These are phyloP conservation scores for Pestalotiopsis fici DNA, from an alignment of 2,329 filamentous ascomycete species.

Conservation along the genomic window DNA sequence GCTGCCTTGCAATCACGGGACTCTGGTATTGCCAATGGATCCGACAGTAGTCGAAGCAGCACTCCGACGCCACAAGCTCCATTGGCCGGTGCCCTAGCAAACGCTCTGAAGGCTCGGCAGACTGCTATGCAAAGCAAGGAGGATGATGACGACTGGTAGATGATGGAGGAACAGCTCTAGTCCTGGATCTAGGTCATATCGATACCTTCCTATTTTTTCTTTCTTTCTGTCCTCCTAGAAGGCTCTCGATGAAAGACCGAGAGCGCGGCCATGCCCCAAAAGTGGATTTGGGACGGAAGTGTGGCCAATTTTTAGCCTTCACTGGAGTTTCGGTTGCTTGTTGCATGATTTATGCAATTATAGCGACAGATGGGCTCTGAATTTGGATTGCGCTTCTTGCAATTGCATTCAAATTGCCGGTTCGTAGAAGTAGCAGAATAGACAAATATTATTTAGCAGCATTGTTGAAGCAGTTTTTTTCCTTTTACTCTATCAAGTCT, in stretches of 20 bases:
- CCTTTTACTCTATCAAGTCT: not conserved
- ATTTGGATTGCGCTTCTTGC: not conserved
- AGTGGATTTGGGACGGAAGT: not conserved
- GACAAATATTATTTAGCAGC: not conserved
- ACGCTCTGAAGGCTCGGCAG: conserved; percentile 76
- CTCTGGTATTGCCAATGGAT: conserved; percentile 62
- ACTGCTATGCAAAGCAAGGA: conserved; percentile 72
- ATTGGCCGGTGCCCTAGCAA: conserved; percentile 69
- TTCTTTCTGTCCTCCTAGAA: conserved; percentile 17
- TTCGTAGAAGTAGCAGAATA: conserved; percentile 3
- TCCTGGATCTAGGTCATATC: not conserved
- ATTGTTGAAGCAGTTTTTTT: not conserved
- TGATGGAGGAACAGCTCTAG: not conserved
- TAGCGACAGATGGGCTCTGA: not conserved
- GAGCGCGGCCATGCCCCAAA: not conserved
- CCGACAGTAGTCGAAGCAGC: conserved; percentile 64
- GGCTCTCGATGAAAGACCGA: not conserved
- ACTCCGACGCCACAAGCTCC: conserved; percentile 70
- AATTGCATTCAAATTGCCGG: not conserved
- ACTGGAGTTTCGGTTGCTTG: not conserved
- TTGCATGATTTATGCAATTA: not conserved
- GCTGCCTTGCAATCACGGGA: conserved; percentile 72
- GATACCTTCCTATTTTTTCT: not conserved
- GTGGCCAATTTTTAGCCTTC: not conserved
- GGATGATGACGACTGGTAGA: conserved; percentile 71